phyloP scores from a whole-genome alignment of 768 basidiomycete genomes.

The button mushroom (Agaricus bisporus) region DNA sequence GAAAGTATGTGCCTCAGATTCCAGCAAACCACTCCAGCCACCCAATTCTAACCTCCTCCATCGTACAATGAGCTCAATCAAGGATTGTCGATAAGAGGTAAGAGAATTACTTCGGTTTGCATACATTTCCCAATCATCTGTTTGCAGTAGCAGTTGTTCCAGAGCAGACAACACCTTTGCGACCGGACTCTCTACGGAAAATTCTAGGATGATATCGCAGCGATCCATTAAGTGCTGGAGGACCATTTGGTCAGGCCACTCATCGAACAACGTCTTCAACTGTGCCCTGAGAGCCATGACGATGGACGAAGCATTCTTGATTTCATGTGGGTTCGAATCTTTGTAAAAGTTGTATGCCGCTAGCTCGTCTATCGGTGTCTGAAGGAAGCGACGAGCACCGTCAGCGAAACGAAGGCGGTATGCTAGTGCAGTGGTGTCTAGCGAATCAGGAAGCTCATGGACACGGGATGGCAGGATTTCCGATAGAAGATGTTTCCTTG shows the following conservation, averaged over 20 bases:
- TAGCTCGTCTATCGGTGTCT: constrained; percentile 11
- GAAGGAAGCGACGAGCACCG: neutral
- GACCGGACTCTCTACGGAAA: constrained; percentile 64
- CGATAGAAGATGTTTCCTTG: neutral
- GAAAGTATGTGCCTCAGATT: constrained; percentile 57
- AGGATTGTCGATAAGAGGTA: constrained; percentile 51
- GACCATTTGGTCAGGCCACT: constrained; percentile 99
- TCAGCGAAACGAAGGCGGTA: constrained; percentile 5
- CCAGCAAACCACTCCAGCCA: constrained; percentile 79
- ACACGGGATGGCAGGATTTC: neutral
- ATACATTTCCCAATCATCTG: constrained; percentile 94
- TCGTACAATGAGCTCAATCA: constrained; percentile 71
- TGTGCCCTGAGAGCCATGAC: constrained; percentile 46
- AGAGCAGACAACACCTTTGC: constrained; percentile 78
- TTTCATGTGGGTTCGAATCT: constrained; percentile 71
- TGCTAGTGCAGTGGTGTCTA: constrained; percentile 32
- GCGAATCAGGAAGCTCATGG: constrained; percentile 25
- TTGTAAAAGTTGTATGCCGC: constrained; percentile 64
- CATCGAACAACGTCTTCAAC: constrained; percentile 51
- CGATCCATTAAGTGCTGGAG: constrained; percentile 76
- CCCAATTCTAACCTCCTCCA: constrained; percentile 90
- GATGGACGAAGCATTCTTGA: constrained; percentile 50
- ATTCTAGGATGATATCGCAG: constrained; percentile 56
- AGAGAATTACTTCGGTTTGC: constrained; percentile 90
- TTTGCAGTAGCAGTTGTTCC: constrained; percentile 81